Evolutionary conservation across 169 alveolate species (phyloP), one percentile per base, ranked within the genome.

Genomic region (Plasmodium adleri): DNA sequence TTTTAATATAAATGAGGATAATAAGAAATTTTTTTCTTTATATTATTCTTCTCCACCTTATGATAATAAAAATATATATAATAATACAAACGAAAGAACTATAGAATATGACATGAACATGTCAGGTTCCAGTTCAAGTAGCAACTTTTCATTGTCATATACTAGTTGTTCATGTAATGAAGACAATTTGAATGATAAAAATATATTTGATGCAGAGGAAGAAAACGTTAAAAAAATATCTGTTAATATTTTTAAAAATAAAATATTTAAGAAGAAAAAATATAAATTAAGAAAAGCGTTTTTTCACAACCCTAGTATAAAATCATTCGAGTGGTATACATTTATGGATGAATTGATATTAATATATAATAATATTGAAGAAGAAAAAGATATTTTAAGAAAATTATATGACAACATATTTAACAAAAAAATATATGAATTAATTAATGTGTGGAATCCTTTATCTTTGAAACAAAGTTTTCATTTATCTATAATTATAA

Each of bases 291-390:
- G 28, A 39, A 72, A 60, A 73, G 58, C 62, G 8, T 52, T 12
- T 39, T 86, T 86, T 56, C 28, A 71, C 47, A 86, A 72, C 28
- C 92, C 92, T 39, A 22, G 66, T 47, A 56, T 86, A 72, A 72
- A 62, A 58, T 71, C 78, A 15, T 86, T 86, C 58, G 71, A 71
- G 15, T 86, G 92, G 92, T 86, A 86, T 49, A 86, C 15, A 86
- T 71, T 86, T 28, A 70, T 86, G 60, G 76, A 86, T 43, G 76
- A 72, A 32, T n/a, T 86, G 15, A 62, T 71, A 24, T 15, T 71
- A 9, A 72, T 86, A 12, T 86, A 70, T 43, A 60, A 86, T 24
- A 58, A 12, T 17, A 15, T 56, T 56, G 8, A 28, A 3, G 59
- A 43, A 13, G 92, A 86, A 63, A 71, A 86, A 56, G 76, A 70